Conservation (phyloP, 83 land plant genomes). For the Thuja plicata region DNA sequence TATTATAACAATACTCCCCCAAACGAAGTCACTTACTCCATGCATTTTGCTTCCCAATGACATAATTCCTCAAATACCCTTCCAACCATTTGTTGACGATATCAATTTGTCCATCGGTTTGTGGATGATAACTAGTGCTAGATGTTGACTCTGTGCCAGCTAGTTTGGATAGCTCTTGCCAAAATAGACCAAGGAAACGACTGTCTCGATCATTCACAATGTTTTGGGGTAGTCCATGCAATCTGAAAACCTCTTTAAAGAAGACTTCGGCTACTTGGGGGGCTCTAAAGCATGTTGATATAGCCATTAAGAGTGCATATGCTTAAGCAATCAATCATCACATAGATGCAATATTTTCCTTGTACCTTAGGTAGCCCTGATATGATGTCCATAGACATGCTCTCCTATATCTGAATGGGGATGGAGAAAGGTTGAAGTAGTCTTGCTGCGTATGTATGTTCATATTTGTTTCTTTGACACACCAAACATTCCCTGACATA, state of each 20-base stretch:
- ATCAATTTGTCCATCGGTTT: background rate
- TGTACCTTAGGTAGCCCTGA: background rate
- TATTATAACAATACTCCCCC: constrained; percentile 8
- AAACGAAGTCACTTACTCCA: constrained; percentile 1
- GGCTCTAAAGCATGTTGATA: background rate
- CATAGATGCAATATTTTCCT: background rate
- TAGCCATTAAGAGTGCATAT: background rate
- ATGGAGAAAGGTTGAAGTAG: background rate
- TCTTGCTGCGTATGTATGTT: background rate
- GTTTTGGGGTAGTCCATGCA: background rate
- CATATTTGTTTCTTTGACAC: background rate
- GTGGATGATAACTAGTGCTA: background rate
- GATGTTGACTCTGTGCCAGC: background rate
- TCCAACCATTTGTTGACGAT: background rate
- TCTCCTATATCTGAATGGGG: background rate
- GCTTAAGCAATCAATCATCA: background rate
- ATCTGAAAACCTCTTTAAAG: background rate
- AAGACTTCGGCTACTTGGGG: background rate
- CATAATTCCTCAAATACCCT: background rate
- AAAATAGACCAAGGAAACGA: background rate
- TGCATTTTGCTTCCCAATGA: background rate
- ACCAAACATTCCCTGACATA: background rate
- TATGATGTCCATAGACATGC: background rate
- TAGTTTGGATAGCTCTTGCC: background rate
- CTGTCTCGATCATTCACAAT: background rate